Percentiles rank a stretch among this genome's conserved stretches.
phyloP scores from a whole-genome alignment of 805 yeast genomes.

The Brettanomyces anomalus region DNA sequence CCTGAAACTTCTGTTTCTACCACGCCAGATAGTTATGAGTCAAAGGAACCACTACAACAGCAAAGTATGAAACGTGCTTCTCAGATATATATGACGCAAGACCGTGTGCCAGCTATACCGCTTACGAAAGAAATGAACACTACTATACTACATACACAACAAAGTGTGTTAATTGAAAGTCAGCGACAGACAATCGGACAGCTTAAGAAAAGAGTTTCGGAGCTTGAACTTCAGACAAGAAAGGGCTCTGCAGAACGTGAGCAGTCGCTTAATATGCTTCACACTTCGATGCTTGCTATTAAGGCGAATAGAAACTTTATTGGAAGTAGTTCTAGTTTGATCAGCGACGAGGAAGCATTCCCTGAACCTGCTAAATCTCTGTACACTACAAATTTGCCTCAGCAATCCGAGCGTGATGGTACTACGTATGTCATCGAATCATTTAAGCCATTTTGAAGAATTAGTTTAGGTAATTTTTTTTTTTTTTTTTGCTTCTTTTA shows the following conservation, averaged over 20 bases:
- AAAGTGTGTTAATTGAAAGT: slow-evolving; percentile 1
- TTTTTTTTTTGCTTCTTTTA: no score
- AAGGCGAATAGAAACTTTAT: slow-evolving; percentile 14
- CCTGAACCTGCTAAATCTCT: no score
- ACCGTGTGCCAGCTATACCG: neutral
- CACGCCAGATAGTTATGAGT: neutral
- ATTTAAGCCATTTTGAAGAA: no score
- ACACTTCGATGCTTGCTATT: slow-evolving; percentile 14
- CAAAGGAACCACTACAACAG: neutral
- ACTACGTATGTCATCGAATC: no score
- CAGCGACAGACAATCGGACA: slow-evolving; percentile 3
- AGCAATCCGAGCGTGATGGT: no score
- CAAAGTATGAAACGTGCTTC: neutral
- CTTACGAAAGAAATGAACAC: neutral
- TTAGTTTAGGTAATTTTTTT: no score
- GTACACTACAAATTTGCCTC: no score
- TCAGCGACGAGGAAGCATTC: no score
- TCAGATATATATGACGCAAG: neutral
- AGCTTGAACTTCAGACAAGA: slow-evolving; percentile 12
- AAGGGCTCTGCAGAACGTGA: slow-evolving; percentile 10
- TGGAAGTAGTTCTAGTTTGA: neutral
- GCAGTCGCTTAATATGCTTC: slow-evolving; percentile 10
- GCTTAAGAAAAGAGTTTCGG: slow-evolving; percentile 6
- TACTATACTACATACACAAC: neutral
- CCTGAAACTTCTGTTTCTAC: neutral